Percentiles rank a stretch among this genome's conserved stretches.
Evolutionary conservation across 2,329 filamentous ascomycete genomes (phyloP).

Genomic region (Cladosporium colombiae): DNA sequence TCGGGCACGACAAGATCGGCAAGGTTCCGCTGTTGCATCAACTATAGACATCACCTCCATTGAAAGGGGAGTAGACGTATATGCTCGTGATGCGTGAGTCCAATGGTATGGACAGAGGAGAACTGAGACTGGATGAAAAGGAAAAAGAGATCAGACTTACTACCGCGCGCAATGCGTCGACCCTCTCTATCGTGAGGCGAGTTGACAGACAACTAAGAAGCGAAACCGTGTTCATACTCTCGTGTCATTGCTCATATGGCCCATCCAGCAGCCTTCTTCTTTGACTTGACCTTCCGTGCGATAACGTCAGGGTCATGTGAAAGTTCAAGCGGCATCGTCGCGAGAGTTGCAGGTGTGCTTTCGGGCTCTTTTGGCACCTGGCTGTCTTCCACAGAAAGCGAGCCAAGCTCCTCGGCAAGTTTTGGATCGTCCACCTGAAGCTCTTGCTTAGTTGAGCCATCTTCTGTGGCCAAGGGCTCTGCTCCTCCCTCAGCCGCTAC

Average conservation of each 20-base stretch:
- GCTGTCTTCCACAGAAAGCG: conserved; percentile 27
- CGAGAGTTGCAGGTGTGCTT: conserved; percentile 28
- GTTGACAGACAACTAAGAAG: conserved; percentile 7
- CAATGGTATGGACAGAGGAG: background rate
- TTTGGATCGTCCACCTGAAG: conserved; percentile 28
- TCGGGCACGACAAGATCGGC: conserved; percentile 13
- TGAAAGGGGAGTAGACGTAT: conserved; percentile 20
- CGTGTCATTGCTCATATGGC: conserved; percentile 33
- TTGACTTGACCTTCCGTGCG: conserved; percentile 35
- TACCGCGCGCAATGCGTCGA: conserved; percentile 2
- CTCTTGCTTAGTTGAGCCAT: conserved; percentile 19
- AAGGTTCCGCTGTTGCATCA: conserved; percentile 18
- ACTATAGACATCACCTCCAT: conserved; percentile 21
- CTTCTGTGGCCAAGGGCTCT: conserved; percentile 20
- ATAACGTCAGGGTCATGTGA: conserved; percentile 31
- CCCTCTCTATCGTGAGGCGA: conserved; percentile 4
- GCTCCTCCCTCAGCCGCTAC: conserved; percentile 21
- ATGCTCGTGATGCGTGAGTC: conserved; percentile 18
- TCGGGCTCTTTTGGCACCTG: conserved; percentile 23
- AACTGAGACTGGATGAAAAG: background rate
- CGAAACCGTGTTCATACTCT: conserved; percentile 11
- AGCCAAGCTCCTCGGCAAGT: conserved; percentile 29
- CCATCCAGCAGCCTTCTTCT: conserved; percentile 42
- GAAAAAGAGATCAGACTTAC: conserved; percentile 1
- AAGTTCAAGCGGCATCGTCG: conserved; percentile 35